Percentiles rank a stretch among this genome's conserved stretches.
These are phyloP conservation scores for Tricholoma matsutake DNA, from an alignment of 768 basidiomycete genomes.

Conservation along the genomic window DNA sequence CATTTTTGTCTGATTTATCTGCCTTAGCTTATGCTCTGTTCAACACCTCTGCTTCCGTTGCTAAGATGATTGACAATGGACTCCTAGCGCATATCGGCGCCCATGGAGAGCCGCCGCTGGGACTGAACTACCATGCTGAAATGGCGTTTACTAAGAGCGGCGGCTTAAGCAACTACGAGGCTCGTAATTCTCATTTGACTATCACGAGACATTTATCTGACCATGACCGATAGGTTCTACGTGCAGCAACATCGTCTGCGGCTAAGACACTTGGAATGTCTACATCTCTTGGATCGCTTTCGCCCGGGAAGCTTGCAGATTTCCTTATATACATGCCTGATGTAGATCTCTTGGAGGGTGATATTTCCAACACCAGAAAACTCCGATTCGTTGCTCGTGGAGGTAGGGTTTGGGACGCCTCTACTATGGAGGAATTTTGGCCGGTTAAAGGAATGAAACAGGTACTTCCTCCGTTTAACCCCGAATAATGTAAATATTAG, in stretches of 20 bases:
- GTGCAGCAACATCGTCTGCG: conserved; percentile 64
- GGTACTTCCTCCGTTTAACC: conserved; percentile 57
- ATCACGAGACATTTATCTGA: background rate
- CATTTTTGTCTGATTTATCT: conserved; percentile 4
- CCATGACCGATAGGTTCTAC: conserved; percentile 45
- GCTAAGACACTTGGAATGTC: conserved; percentile 64
- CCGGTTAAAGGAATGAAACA: conserved; percentile 59
- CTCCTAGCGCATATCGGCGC: conserved; percentile 66
- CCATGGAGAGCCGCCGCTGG: conserved; percentile 70
- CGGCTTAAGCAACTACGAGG: conserved; percentile 71
- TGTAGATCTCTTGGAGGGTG: conserved; percentile 53
- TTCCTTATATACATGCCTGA: conserved; percentile 62
- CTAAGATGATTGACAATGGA: conserved; percentile 66
- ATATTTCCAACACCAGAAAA: conserved; percentile 48
- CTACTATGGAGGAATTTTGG: conserved; percentile 68
- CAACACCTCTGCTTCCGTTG: conserved; percentile 66
- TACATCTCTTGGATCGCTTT: conserved; percentile 59
- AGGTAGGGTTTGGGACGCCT: conserved; percentile 69
- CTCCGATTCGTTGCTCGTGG: conserved; percentile 59
- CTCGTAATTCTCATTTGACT: conserved; percentile 19
- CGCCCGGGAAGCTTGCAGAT: conserved; percentile 68
- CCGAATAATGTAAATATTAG: conserved; percentile 26
- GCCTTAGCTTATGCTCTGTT: conserved; percentile 56
- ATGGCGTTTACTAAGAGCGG: conserved; percentile 64
- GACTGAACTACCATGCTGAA: conserved; percentile 75